Percentiles rank a stretch among this genome's conserved stretches.
These are phyloP conservation scores for Amanita rubescens DNA, from an alignment of 768 basidiomycete genomes.

Conservation along the genomic window DNA sequence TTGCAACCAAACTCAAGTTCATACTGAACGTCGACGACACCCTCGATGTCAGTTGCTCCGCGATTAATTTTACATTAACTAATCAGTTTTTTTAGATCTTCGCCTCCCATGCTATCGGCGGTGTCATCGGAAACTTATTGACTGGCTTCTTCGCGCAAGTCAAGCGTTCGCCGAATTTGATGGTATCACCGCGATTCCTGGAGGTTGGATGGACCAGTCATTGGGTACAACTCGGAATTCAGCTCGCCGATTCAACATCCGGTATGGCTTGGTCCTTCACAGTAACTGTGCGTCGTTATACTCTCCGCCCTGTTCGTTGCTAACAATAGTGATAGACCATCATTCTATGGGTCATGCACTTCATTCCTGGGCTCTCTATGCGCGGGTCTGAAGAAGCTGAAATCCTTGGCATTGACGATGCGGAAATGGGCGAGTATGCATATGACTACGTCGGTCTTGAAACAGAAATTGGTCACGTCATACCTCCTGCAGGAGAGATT, in stretches of 20 bases:
- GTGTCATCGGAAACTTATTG: conserved; percentile 73
- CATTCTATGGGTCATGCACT: conserved; percentile 87
- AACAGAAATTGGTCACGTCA: conserved; percentile 37
- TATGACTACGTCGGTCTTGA: conserved; percentile 84
- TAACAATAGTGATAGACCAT: conserved; percentile 40
- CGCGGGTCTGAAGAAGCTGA: conserved; percentile 59
- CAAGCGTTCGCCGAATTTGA: conserved; percentile 75
- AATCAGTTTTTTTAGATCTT: conserved; percentile 62
- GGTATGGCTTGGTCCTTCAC: conserved; percentile 68
- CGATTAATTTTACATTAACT: conserved; percentile 1
- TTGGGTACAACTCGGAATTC: conserved; percentile 78
- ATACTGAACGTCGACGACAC: conserved; percentile 69
- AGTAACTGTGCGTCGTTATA: conserved; percentile 49
- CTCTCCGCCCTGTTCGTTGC: background rate
- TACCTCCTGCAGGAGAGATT: background rate
- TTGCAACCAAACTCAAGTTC: conserved; percentile 94
- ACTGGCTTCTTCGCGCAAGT: conserved; percentile 87
- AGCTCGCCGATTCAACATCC: conserved; percentile 67
- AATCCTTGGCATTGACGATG: conserved; percentile 83
- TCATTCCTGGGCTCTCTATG: conserved; percentile 71
- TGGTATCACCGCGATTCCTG: conserved; percentile 54
- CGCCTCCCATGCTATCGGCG: conserved; percentile 76
- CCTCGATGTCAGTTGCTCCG: conserved; percentile 51
- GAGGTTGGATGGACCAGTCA: conserved; percentile 88
- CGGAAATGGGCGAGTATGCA: conserved; percentile 85